Conservation (phyloP, 2,329 filamentous ascomycete species). For the Dryadomyces quercus-mongolicae region DNA sequence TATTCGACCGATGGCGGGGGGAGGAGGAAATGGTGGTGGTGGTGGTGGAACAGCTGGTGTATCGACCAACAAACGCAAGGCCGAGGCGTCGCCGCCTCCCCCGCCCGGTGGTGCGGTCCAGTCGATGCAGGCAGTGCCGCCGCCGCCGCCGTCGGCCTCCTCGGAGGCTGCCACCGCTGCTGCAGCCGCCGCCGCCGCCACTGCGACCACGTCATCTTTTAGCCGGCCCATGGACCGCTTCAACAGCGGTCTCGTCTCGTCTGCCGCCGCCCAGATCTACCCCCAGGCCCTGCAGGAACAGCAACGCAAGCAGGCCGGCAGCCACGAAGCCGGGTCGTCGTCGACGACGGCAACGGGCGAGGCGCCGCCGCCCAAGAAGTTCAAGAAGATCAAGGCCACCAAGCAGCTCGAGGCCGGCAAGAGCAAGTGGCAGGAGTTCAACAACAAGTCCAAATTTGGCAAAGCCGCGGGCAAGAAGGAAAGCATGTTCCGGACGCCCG, state of each 20-base stretch:
- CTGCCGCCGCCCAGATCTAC: conserved; percentile 45
- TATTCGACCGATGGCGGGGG: conserved; percentile 60
- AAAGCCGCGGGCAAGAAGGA: conserved; percentile 64
- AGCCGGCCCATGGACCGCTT: conserved; percentile 14
- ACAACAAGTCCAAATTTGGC: conserved; percentile 59
- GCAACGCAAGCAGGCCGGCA: conserved; percentile 18
- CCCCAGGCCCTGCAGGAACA: conserved; percentile 45
- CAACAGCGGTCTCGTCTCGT: conserved; percentile 36
- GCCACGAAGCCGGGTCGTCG: conserved; percentile 22
- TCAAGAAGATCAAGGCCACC: conserved; percentile 84
- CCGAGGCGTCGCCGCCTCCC: conserved; percentile 14
- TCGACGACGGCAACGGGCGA: conserved; percentile 48
- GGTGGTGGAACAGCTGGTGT: neutral
- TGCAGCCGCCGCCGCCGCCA: conserved; percentile 10
- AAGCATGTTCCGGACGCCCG: conserved; percentile 92
- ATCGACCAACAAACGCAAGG: conserved; percentile 59
- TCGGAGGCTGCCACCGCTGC: conserved; percentile 4
- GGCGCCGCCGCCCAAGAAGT: conserved; percentile 65
- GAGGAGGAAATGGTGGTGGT: neutral
- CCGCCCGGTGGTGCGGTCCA: conserved; percentile 28
- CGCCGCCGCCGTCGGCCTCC: conserved; percentile 14
- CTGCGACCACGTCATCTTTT: conserved; percentile 13
- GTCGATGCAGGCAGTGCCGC: conserved; percentile 17
- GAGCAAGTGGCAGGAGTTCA: conserved; percentile 91
- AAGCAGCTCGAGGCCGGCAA: conserved; percentile 86